phyloP scores from a whole-genome alignment of 805 yeast genomes.

The Scheffersomyces lignosus region DNA sequence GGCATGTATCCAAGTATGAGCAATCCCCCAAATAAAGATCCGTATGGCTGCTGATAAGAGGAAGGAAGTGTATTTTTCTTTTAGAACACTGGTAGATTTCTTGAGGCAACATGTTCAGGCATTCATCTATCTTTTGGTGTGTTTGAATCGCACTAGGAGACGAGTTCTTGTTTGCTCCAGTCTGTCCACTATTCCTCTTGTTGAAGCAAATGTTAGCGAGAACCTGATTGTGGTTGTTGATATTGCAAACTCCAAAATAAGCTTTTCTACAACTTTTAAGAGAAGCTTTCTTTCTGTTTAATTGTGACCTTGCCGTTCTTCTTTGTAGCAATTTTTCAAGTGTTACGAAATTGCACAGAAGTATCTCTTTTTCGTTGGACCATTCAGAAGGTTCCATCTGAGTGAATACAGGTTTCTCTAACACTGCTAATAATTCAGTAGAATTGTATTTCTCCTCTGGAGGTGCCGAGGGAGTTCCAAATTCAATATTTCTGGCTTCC shows the following conservation, averaged over 20 bases:
- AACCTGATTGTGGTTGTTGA: conserved; percentile 31
- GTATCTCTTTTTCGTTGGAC: neutral
- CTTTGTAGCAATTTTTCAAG: conserved; percentile 11
- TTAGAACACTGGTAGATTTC: conserved; percentile 23
- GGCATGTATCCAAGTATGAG: conserved; percentile 92
- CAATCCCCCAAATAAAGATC: conserved; percentile 82
- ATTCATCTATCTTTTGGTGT: conserved; percentile 4
- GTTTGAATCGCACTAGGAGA: neutral
- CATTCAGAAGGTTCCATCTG: no score
- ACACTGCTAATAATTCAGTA: no score
- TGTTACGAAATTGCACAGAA: conserved; percentile 1
- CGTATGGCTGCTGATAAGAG: conserved; percentile 48
- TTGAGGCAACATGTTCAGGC: conserved; percentile 11
- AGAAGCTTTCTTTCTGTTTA: conserved; percentile 41
- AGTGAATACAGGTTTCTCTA: no score
- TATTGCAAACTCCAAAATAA: conserved; percentile 53
- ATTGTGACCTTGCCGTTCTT: conserved; percentile 38
- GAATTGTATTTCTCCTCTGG: no score
- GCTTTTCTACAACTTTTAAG: conserved; percentile 40
- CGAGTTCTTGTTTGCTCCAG: conserved; percentile 4
- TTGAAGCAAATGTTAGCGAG: conserved; percentile 24
- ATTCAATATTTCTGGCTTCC: neutral
- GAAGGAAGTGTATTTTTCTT: conserved; percentile 28
- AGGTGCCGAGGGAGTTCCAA: no score
- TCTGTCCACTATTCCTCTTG: conserved; percentile 12